Evolutionary conservation across 345 rosid species (phyloP).

Genomic region (Hypericum androsaemum): DNA sequence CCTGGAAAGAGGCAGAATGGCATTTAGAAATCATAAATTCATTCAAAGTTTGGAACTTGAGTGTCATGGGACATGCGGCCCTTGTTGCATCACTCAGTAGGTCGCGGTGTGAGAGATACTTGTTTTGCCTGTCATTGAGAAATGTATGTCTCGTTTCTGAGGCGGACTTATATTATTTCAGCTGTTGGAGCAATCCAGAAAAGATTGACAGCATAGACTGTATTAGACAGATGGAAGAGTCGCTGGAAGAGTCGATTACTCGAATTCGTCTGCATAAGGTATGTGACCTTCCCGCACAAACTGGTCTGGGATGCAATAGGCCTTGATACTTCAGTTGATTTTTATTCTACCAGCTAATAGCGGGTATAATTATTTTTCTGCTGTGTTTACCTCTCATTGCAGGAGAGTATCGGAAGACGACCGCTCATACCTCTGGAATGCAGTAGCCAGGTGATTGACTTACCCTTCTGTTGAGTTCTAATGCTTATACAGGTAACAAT

Average conservation of each 20-base stretch:
- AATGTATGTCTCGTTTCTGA: no score
- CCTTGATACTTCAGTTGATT: no score
- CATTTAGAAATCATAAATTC: no score
- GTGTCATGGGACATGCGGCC: no score
- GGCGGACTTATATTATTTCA: constrained; percentile 21
- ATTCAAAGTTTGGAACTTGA: no score
- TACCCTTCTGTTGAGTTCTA: constrained; percentile 7
- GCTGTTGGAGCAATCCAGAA: constrained; percentile 66
- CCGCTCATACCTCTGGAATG: constrained; percentile 51
- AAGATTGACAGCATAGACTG: constrained; percentile 56
- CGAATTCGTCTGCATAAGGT: constrained; percentile 53
- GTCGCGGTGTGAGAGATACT: no score
- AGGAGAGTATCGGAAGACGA: constrained; percentile 55
- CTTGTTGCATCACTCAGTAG: no score
- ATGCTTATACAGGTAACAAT: not conserved
- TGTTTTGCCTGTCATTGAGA: no score
- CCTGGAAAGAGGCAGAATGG: no score
- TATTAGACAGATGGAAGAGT: constrained; percentile 68
- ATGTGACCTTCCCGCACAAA: not conserved
- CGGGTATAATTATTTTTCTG: not conserved
- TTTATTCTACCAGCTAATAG: no score
- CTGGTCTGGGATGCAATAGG: no score
- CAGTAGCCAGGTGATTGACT: constrained; percentile 40
- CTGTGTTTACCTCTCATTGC: constrained; percentile 16
- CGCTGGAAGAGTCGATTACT: constrained; percentile 52